These are phyloP conservation scores for Claviceps cyperi DNA, from an alignment of 2,329 filamentous ascomycete genomes.

Conservation along the genomic window DNA sequence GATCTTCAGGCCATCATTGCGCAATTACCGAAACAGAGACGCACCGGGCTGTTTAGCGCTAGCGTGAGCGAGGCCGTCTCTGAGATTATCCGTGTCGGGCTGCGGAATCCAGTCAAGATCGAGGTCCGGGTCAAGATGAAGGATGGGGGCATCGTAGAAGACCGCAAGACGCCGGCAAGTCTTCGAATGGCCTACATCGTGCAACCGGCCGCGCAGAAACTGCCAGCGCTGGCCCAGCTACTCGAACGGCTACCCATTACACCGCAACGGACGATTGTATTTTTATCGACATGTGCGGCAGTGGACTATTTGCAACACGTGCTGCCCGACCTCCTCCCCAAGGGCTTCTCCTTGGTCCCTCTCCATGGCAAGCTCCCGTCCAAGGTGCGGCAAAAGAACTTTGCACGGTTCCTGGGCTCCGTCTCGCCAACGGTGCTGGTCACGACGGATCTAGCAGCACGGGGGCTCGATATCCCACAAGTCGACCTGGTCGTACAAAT, in stretches of 20 bases:
- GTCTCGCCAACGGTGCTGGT: slow-evolving; percentile 67
- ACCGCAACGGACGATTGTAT: slow-evolving; percentile 78
- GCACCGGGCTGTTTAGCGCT: slow-evolving; percentile 88
- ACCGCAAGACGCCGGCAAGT: slow-evolving; percentile 80
- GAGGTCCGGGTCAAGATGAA: slow-evolving; percentile 76
- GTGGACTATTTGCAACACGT: slow-evolving; percentile 89
- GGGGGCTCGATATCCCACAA: slow-evolving; percentile 81
- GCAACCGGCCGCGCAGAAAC: slow-evolving; percentile 62
- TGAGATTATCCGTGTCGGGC: slow-evolving; percentile 79
- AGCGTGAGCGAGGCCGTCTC: slow-evolving; percentile 92
- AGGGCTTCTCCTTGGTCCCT: slow-evolving; percentile 55
- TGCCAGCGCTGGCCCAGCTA: slow-evolving; percentile 58
- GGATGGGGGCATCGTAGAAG: slow-evolving; percentile 52
- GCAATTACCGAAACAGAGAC: slow-evolving; percentile 76
- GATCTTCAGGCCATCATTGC: slow-evolving; percentile 76
- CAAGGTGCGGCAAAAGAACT: slow-evolving; percentile 79
- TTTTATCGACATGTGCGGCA: slow-evolving; percentile 83
- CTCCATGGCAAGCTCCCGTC: slow-evolving; percentile 86
- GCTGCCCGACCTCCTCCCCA: slow-evolving; percentile 56
- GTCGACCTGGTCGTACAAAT: slow-evolving; percentile 86
- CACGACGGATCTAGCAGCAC: slow-evolving; percentile 83
- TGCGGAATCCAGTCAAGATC: slow-evolving; percentile 90
- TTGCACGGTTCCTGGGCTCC: slow-evolving; percentile 62
- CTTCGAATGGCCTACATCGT: slow-evolving; percentile 81
- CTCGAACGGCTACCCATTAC: slow-evolving; percentile 54